Base-by-base conservation (phyloP, 2,329 filamentous ascomycete species). In the Beauveria scarabaeidicola region DNA sequence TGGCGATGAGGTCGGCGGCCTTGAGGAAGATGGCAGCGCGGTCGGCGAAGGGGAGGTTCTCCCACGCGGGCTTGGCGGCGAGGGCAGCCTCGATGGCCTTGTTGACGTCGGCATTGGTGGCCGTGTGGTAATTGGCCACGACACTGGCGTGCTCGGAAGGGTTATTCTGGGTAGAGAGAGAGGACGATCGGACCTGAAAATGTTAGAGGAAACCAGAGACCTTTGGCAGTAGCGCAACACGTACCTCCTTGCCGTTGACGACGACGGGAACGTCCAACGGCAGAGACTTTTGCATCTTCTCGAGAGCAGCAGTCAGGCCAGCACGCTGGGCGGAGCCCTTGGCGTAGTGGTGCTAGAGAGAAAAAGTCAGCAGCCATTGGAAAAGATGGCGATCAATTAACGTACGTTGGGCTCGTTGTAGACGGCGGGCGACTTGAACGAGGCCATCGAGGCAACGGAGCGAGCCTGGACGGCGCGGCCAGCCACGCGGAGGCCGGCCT, bases 331-430 rank as follows among this genome's bases (percentile, higher is more conserved):
- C 74, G 1, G 92, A 94, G 62, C 87, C 90, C 73, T 94, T 94
- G 64, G 81, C 81, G 72, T 96, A 99, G 75, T 93, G 88, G 78
- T 95, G 89, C 91, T 97, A 67, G 60, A 36, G 17, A 21, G 47
- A 4, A 36, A 27, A 23, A 23, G 51, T 44, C 15, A 36, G 44
- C 36, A 25, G 27, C 58, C 56, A 55, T 46, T 23, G 32, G 48
- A 32, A 13, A 17, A 46, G 32, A 6, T 43, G 17, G 17, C 5
- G 5, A 19, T 21, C 7, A 29, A 25, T 46, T 21, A 38, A 80
- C 90, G 73, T 75, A 96, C 92, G 73, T 97, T 99, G n/a, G 91
- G 91, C 78, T 99, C 94, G 72, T 99, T 99, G 71, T 84, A 79
- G 67, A 97, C 84, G 64, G 86, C 86, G 53, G 94, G 94, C 55